Conservation (phyloP, 768 basidiomycete species). For the Lactarius akahatsu region DNA sequence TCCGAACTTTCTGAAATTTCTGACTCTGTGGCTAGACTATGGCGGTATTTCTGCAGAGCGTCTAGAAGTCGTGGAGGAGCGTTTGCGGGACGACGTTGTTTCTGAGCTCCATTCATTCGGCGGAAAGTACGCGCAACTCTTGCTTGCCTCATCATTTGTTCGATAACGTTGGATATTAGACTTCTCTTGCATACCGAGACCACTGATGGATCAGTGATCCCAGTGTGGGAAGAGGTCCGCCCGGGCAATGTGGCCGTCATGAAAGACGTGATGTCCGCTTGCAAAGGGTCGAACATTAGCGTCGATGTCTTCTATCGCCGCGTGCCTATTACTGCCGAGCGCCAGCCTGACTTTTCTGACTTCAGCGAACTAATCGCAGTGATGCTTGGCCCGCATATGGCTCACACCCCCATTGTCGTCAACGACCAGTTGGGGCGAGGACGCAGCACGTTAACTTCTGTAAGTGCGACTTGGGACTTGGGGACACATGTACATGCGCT, state of each 20-base stretch:
- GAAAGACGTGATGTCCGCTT: constrained; percentile 81
- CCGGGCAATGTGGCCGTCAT: constrained; percentile 71
- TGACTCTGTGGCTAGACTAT: constrained; percentile 57
- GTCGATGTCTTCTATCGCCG: constrained; percentile 75
- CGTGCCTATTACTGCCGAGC: constrained; percentile 92
- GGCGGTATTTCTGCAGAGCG: constrained; percentile 91
- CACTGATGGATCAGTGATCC: constrained; percentile 81
- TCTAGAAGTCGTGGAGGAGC: constrained; percentile 86
- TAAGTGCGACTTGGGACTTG: constrained; percentile 36
- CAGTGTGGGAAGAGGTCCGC: constrained; percentile 91
- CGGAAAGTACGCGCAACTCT: constrained; percentile 56
- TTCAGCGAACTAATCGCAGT: constrained; percentile 77
- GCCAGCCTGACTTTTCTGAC: constrained; percentile 70
- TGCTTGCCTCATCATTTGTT: not conserved
- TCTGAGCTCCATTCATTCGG: constrained; percentile 81
- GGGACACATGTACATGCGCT: not conserved
- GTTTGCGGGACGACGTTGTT: constrained; percentile 84
- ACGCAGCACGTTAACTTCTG: constrained; percentile 87
- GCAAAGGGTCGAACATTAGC: constrained; percentile 43
- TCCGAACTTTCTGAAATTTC: constrained; percentile 7
- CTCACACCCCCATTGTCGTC: constrained; percentile 79
- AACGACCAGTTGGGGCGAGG: constrained; percentile 96
- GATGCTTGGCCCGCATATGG: constrained; percentile 64
- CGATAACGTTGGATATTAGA: constrained; percentile 39
- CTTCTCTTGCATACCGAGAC: constrained; percentile 90